Conservation (phyloP, 2,329 filamentous ascomycete species). For the Akanthomyces muscarius region DNA sequence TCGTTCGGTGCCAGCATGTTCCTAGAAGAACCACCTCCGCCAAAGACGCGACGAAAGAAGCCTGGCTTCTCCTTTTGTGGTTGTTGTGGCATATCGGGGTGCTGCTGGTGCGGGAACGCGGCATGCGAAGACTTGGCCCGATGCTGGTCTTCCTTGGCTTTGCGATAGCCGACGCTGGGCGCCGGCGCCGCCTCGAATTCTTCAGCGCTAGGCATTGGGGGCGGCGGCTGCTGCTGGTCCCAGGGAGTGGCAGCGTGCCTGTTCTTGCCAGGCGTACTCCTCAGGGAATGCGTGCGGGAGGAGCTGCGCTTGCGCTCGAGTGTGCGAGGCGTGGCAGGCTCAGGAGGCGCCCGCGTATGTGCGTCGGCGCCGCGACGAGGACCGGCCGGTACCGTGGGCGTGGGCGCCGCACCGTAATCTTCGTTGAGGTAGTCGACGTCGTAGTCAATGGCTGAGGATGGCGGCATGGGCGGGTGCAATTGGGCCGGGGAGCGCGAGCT, state of each 20-base stretch:
- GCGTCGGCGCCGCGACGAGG: neutral
- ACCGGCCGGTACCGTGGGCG: slow-evolving; percentile 7
- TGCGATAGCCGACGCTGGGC: slow-evolving; percentile 56
- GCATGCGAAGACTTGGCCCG: slow-evolving; percentile 33
- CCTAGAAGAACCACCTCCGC: slow-evolving; percentile 63
- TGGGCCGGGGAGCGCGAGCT: neutral
- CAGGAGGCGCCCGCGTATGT: neutral
- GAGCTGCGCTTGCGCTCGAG: slow-evolving; percentile 11
- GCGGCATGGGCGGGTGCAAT: slow-evolving; percentile 6
- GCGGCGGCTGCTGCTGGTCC: slow-evolving; percentile 14
- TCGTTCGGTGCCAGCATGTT: slow-evolving; percentile 34
- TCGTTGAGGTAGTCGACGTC: slow-evolving; percentile 13
- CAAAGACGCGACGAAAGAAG: slow-evolving; percentile 93
- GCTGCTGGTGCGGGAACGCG: slow-evolving; percentile 41
- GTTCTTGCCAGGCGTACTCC: slow-evolving; percentile 5
- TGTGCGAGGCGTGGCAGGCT: neutral
- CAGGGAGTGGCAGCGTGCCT: neutral
- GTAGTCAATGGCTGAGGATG: slow-evolving; percentile 19
- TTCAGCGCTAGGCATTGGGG: slow-evolving; percentile 28
- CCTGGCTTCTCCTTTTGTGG: slow-evolving; percentile 66
- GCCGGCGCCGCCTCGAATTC: slow-evolving; percentile 54
- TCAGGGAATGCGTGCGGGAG: slow-evolving; percentile 7
- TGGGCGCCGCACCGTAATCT: slow-evolving; percentile 14
- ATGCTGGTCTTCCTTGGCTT: slow-evolving; percentile 45
- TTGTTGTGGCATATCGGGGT: slow-evolving; percentile 36